Base-by-base conservation (phyloP, 805 yeast species). In the Saccharomyces paradoxus region DNA sequence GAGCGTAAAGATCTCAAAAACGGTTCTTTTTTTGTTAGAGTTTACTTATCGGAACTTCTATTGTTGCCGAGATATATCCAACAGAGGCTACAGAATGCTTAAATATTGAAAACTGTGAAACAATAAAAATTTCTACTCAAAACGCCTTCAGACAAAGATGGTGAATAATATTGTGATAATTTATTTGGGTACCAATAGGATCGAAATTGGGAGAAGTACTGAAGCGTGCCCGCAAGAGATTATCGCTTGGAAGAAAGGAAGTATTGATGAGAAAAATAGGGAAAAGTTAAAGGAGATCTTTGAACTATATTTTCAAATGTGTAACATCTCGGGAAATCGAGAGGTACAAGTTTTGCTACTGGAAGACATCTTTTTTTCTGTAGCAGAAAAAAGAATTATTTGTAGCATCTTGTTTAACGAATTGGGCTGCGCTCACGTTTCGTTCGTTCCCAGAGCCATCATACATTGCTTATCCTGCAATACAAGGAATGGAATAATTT, bases 381-480 rank as follows among this genome's bases (percentile, higher is more conserved):
- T 55, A 3, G 63, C 55, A 0, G 62, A 32, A 69, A 56, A 67
- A 67, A 41, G 58, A 60, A n/a, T 48, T 56, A 1, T 29, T 71
- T 12, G 56, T 65, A 1, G 62, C 58, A 30, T 68, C 63, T 4
- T 58, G 71, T 21, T 59, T 71, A 5, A 60, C 61, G 41, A 66
- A 64, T 28, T 63, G 70, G 37, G 71, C 68, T 53, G 68, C 65
- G 2, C 62, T 66, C 26, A 69, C 73, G 4, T 74, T 0, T 53
- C 67, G 0, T 68, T 69, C 26, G 50, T 73, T 6, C 69, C 76
- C 0, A 72, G 69, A 29, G 65, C 76, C 1, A 48, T 76, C 2
- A 65, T 72, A 70, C 53, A 62, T 2, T 62, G 71, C 30, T 46
- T 77, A 9, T 66, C 71, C 1, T 62, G 77, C 0, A 80, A 80